A percentile compares a stretch with the other conserved stretches of the same genome.
These are phyloP conservation scores for Trichoderma arundinaceum DNA, from an alignment of 2,329 filamentous ascomycete species.

Conservation along the genomic window DNA sequence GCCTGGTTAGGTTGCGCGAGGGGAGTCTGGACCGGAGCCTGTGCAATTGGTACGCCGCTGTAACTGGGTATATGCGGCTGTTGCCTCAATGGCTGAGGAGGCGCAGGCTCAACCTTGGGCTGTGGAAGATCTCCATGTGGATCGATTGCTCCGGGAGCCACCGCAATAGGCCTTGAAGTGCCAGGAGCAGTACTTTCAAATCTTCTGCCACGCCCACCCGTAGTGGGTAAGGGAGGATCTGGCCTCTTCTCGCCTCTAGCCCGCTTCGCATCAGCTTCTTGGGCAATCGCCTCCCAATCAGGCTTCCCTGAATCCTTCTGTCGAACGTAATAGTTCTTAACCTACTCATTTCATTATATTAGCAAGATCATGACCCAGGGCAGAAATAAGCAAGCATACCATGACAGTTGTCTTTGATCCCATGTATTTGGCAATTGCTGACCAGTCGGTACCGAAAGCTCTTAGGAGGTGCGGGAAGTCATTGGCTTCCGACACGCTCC, in stretches of 20 bases:
- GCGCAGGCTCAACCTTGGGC: constrained; percentile 52
- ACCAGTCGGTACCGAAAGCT: constrained; percentile 81
- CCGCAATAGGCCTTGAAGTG: constrained; percentile 52
- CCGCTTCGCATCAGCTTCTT: constrained; percentile 64
- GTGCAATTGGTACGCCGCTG: constrained; percentile 54
- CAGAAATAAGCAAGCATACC: constrained; percentile 56
- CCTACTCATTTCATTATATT: constrained; percentile 48
- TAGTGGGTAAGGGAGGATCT: constrained; percentile 62
- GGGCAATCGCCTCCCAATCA: constrained; percentile 65
- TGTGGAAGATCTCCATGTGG: constrained; percentile 52
- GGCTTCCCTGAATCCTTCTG: constrained; percentile 64
- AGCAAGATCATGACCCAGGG: neutral
- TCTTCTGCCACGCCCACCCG: constrained; percentile 58
- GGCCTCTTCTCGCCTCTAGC: constrained; percentile 63
- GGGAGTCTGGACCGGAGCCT: constrained; percentile 46
- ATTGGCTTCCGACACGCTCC: constrained; percentile 81
- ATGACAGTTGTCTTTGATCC: constrained; percentile 85
- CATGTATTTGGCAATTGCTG: constrained; percentile 76
- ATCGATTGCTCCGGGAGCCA: constrained; percentile 51
- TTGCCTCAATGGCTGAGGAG: constrained; percentile 41
- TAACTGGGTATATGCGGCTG: constrained; percentile 53
- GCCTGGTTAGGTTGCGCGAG: constrained; percentile 39
- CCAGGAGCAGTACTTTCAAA: constrained; percentile 47
- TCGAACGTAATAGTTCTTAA: constrained; percentile 71
- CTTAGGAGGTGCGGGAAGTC: constrained; percentile 76